Evolutionary conservation across 2,329 filamentous ascomycete genomes (phyloP).

Genomic region (Xylariaceae sp.): DNA sequence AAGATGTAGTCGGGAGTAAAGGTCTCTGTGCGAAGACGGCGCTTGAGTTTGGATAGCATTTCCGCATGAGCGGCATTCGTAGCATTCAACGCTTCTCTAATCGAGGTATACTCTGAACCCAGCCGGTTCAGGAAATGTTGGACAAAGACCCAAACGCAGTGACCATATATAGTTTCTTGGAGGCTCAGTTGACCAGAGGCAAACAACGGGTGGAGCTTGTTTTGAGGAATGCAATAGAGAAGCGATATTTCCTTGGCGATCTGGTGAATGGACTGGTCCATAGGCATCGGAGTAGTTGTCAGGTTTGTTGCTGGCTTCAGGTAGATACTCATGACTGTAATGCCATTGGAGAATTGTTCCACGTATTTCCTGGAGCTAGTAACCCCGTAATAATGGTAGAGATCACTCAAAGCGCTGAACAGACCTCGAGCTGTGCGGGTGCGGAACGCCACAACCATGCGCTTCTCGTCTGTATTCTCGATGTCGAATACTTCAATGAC

Average conservation of each 20-base stretch:
- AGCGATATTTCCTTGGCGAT: constrained; percentile 98
- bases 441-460: constrained; percentile 90
- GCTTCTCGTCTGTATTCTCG: constrained; percentile 84
- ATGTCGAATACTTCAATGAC: constrained; percentile 99
- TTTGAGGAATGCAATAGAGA: constrained; percentile 95
- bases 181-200: constrained; percentile 80
- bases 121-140: constrained; percentile 97
- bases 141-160: constrained; percentile 96
- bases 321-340: constrained; percentile 95
- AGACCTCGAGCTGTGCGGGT: constrained; percentile 87
- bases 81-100: constrained; percentile 74
- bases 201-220: constrained; percentile 90
- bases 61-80: constrained; percentile 83
- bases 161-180: constrained; percentile 95
- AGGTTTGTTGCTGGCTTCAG: constrained; percentile 66
- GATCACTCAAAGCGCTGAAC: constrained; percentile 90
- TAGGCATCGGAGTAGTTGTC: constrained; percentile 63
- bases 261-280: constrained; percentile 94
- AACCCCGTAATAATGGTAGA: constrained; percentile 98
- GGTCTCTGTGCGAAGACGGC: constrained; percentile 88
- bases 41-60: constrained; percentile 90
- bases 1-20: constrained; percentile 98
- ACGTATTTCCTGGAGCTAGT: constrained; percentile 97
- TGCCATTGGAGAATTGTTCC: constrained; percentile 97
- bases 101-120: constrained; percentile 83